Percentiles rank a stretch among this genome's conserved stretches.
These are phyloP conservation scores for Aspergillus panamensis DNA, from an alignment of 495 filamentous ascomycete genomes.

Conservation along the genomic window DNA sequence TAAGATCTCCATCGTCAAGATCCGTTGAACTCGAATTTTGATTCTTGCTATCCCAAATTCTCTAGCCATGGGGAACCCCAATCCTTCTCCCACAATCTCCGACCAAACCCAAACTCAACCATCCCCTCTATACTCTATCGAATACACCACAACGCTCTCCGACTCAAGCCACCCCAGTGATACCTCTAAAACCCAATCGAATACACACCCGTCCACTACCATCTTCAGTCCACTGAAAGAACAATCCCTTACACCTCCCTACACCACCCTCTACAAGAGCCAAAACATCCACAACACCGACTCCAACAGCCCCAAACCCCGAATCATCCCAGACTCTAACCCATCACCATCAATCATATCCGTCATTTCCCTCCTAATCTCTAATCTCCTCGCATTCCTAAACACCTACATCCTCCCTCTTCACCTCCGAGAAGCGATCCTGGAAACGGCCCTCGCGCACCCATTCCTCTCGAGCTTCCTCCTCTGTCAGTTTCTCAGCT, in stretches of 20 bases:
- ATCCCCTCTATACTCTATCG: neutral
- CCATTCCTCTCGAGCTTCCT: constrained; percentile 45
- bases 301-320: neutral
- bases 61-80: neutral
- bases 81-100: neutral
- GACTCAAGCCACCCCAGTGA: no score
- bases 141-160: neutral
- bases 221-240: no score
- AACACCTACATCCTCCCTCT: constrained; percentile 5
- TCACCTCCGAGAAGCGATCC: neutral
- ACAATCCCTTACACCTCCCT: no score
- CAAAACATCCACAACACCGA: neutral
- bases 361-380: neutral
- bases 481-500: constrained; percentile 51
- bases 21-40: no score
- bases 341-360: neutral
- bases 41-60: neutral
- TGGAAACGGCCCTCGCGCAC: constrained; percentile 10
- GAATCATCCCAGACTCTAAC: neutral
- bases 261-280: neutral
- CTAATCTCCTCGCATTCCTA: constrained; percentile 6
- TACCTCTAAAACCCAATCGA: no score
- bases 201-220: no score
- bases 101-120: neutral
- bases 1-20: no score